Conservation (phyloP, 2,329 filamentous ascomycete species). For the Pestalotiopsis sp. region DNA sequence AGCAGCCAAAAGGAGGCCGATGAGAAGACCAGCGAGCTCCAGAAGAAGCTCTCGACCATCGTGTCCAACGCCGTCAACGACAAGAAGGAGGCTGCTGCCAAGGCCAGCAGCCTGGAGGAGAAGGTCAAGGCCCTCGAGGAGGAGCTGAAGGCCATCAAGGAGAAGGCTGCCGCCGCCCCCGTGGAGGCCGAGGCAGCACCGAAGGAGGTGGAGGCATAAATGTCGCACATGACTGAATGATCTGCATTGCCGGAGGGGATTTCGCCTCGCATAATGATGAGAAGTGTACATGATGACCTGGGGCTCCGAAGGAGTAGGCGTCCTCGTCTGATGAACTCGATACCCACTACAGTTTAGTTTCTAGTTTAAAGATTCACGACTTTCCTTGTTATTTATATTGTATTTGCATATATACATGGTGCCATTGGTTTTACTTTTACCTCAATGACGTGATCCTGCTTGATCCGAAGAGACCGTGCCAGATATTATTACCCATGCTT, state of each 20-base stretch:
- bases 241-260: constrained; percentile 10
- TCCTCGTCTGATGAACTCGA: constrained; percentile 13
- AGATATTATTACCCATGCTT: not conserved
- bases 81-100: constrained; percentile 14
- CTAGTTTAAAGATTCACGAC: constrained; percentile 8
- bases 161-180: constrained; percentile 13
- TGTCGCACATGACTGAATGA: constrained; percentile 12
- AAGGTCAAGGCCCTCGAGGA: constrained; percentile 21
- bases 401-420: not conserved
- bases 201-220: constrained; percentile 5
- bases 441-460: not conserved
- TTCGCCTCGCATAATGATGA: constrained; percentile 6
- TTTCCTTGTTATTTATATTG: not conserved
- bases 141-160: constrained; percentile 19
- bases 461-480: not conserved
- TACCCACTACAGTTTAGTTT: constrained; percentile 12
- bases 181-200: not conserved
- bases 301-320: constrained; percentile 9
- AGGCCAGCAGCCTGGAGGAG: constrained; percentile 6
- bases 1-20: constrained; percentile 14
- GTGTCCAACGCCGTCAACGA: constrained; percentile 17
- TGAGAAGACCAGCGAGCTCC: constrained; percentile 11
- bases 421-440: not conserved
- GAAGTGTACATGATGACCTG: constrained; percentile 8
- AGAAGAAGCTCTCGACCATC: constrained; percentile 19